A percentile compares a stretch with the other conserved stretches of the same genome.
Evolutionary conservation across 495 filamentous ascomycete genomes (phyloP).

Genomic region (Xylaria scruposa): DNA sequence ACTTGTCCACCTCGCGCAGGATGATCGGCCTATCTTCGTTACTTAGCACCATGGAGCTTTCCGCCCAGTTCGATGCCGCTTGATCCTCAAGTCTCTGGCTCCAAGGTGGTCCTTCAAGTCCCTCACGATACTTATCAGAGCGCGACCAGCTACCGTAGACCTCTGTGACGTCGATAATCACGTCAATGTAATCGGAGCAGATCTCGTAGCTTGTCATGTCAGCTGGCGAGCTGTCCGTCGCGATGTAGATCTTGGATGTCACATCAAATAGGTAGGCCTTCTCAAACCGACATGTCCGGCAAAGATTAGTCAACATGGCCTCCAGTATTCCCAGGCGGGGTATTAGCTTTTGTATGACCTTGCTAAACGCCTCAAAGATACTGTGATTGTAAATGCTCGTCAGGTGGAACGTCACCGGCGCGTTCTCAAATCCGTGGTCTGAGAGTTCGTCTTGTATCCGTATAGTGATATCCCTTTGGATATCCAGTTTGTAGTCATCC

Average conservation of each 20-base stretch:
- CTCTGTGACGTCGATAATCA: slow-evolving; percentile 94
- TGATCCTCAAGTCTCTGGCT: slow-evolving; percentile 69
- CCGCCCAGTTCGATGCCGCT: slow-evolving; percentile 69
- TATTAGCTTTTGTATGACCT: slow-evolving; percentile 96
- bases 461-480: slow-evolving; percentile 92
- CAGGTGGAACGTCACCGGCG: slow-evolving; percentile 88
- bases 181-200: slow-evolving; percentile 96
- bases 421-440: slow-evolving; percentile 89
- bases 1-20: slow-evolving; percentile 90
- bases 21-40: slow-evolving; percentile 83
- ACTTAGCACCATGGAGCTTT: slow-evolving; percentile 78
- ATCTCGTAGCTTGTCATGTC: slow-evolving; percentile 96
- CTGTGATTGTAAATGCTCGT: slow-evolving; percentile 98
- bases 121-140: slow-evolving; percentile 55
- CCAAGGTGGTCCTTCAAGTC: slow-evolving; percentile 65
- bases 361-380: slow-evolving; percentile 97
- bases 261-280: slow-evolving; percentile 98
- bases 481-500: slow-evolving; percentile 93
- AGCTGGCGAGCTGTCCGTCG: slow-evolving; percentile 89
- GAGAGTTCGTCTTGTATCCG: slow-evolving; percentile 96
- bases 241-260: slow-evolving; percentile 96
- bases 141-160: slow-evolving; percentile 82
- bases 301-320: slow-evolving; percentile 86
- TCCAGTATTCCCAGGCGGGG: slow-evolving; percentile 92
- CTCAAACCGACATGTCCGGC: slow-evolving; percentile 88